These are phyloP conservation scores for Penicillium digitatum DNA, from an alignment of 2,329 filamentous ascomycete species.

Conservation along the genomic window DNA sequence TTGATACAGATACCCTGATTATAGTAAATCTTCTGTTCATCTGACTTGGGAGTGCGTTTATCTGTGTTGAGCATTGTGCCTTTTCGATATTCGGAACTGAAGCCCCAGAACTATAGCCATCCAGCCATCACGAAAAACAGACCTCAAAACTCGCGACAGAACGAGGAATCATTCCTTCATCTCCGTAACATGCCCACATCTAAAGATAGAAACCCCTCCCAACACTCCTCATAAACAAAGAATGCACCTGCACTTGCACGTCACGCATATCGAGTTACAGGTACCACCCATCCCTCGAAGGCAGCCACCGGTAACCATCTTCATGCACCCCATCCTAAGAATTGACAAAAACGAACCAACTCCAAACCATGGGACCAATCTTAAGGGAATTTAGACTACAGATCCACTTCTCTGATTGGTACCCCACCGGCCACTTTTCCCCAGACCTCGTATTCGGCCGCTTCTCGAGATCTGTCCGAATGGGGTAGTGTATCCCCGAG, in stretches of 20 bases:
- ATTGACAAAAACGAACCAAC: background rate
- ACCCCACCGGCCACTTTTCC: background rate
- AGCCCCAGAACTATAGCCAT: background rate
- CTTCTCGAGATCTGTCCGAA: background rate
- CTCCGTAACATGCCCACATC: background rate
- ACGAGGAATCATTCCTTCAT: background rate
- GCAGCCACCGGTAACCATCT: background rate
- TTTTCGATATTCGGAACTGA: too few relatives aligned
- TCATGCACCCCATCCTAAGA: background rate
- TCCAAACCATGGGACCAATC: background rate
- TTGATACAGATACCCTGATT: conserved; percentile 19
- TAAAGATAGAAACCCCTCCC: conserved; percentile 7
- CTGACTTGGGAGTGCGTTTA: conserved; percentile 7
- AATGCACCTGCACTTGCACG: background rate
- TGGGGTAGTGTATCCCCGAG: background rate
- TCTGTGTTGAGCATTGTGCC: background rate
- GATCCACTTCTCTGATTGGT: conserved; percentile 4
- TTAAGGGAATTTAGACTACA: conserved; percentile 4
- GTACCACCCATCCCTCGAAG: background rate
- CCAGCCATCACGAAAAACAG: background rate
- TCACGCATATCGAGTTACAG: conserved; percentile 5
- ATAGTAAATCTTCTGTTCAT: conserved; percentile 2
- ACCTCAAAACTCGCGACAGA: background rate
- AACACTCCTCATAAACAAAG: background rate
- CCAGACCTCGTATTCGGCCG: conserved; percentile 13